Base-by-base conservation (phyloP, 2,329 filamentous ascomycete species). In the Penicillium sclerotigenum region DNA sequence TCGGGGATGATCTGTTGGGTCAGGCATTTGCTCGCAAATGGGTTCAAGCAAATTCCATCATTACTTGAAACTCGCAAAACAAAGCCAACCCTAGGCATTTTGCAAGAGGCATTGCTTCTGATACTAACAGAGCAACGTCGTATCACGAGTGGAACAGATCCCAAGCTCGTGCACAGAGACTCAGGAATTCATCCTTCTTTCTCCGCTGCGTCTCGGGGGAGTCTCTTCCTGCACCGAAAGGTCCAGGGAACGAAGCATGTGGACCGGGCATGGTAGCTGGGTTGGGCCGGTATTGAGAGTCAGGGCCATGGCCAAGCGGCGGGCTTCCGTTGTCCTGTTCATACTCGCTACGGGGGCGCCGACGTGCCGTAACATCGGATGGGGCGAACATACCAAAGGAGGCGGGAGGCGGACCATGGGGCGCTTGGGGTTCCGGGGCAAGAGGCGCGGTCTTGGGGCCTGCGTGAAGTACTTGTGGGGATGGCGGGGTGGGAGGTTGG, bases 171-270 rank as follows among this genome's bases (percentile, higher is more conserved):
- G 90, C 86, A 72, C 93, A 97, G 47, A 97, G 78, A 54, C 83
- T 80, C 61, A 99, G 79, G 70, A 99, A 99, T 72, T 96, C 91
- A 41, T 96, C 91, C 71, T 91, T 91, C 84, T 97, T 97, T 69
- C 84, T 87, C 65, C 85, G 82, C 72, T 90, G 87, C 6, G 87
- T 90, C 65, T 94, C 91, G 8, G 90, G 91, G 63, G 86, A 92
- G 69, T 94, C 91, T 59, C 90, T 81, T 36, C 89, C 90, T 54
- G 89, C 88, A 34, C 89, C 89, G 67, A 94, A 94, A 1, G 89
- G 89, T 8, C 89, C 87, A 54, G 83, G 77, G 5, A 82, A 72
- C 3, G 83, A 51, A n/a, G 68, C 36, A 36, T 61, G 64, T 7
- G 68, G 53, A 8, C 59, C 66, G 47, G 65, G 56, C 28, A 59